Evolutionary conservation across 768 basidiomycete species (phyloP).

Genomic region (Trametes cingulata): DNA sequence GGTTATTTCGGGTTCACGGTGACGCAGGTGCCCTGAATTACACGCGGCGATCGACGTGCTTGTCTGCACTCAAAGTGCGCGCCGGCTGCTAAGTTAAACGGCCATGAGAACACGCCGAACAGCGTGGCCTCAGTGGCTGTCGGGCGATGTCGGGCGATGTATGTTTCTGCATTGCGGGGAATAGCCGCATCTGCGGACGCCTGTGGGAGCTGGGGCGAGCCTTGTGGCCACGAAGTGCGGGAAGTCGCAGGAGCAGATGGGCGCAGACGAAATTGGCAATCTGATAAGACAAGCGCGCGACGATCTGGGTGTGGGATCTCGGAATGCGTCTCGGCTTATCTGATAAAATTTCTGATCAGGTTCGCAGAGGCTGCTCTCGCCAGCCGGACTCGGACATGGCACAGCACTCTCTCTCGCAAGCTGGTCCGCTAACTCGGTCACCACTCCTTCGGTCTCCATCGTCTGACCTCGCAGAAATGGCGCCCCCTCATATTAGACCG

Average conservation of each 20-base stretch:
- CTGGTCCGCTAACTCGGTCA: neutral
- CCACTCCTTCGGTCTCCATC: neutral
- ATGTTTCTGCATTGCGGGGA: neutral
- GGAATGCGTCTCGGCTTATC: slow-evolving; percentile 12
- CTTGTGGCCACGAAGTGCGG: neutral
- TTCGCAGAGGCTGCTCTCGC: neutral
- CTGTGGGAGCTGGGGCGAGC: neutral
- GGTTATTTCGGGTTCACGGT: neutral
- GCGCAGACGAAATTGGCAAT: slow-evolving; percentile 7
- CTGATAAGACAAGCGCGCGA: slow-evolving; percentile 18
- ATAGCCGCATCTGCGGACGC: neutral
- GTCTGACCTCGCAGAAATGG: slow-evolving; percentile 11
- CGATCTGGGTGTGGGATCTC: slow-evolving; percentile 6
- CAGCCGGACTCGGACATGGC: neutral
- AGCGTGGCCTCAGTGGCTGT: neutral
- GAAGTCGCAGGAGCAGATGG: slow-evolving; percentile 1
- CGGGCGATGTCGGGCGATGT: neutral
- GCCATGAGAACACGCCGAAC: neutral
- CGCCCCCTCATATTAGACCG: slow-evolving; percentile 14
- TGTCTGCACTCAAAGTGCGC: neutral
- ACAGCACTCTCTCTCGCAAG: neutral
- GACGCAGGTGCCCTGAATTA: slow-evolving; percentile 12
- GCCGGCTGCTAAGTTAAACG: neutral
- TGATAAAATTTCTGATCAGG: slow-evolving; percentile 23
- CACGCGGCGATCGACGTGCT: slow-evolving; percentile 2